Conservation (phyloP, 2,329 filamentous ascomycete genomes). For the Mollisia scopiformis region DNA sequence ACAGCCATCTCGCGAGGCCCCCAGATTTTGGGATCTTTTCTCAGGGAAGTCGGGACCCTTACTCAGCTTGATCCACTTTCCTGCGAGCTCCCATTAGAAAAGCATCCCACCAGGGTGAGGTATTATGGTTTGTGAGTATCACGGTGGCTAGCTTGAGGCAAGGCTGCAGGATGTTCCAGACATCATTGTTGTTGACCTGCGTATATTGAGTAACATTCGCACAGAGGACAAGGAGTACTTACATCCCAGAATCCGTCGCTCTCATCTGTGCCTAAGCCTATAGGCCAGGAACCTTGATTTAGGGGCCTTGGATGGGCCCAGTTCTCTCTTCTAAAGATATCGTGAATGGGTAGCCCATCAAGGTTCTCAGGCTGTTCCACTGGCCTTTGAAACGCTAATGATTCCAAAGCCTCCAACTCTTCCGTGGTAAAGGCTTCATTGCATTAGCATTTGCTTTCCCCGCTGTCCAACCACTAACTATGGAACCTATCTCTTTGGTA, state of each 20-base stretch:
- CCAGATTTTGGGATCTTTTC: too few species aligned
- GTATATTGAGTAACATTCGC: not conserved
- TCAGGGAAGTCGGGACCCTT: too few species aligned
- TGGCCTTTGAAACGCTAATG: not conserved
- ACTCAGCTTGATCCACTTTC: not conserved
- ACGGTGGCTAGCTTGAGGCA: not conserved
- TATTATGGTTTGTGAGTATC: not conserved
- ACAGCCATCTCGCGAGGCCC: too few species aligned
- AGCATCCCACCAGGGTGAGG: not conserved
- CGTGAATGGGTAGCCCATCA: not conserved
- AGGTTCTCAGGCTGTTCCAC: not conserved
- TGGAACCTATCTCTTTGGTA: not conserved
- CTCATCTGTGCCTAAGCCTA: not conserved
- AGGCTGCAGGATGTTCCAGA: not conserved
- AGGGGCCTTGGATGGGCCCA: not conserved
- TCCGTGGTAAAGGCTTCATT: not conserved
- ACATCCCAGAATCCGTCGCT: not conserved
- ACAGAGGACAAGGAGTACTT: not conserved
- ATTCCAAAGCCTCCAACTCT: not conserved
- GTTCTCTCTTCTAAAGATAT: not conserved
- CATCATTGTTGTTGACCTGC: not conserved
- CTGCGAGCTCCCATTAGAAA: not conserved
- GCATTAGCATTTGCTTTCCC: not conserved
- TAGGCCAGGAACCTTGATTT: not conserved
- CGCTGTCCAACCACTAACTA: not conserved